phyloP scores from a whole-genome alignment of 257 asterid species.

The Plectranthus barbatus region DNA sequence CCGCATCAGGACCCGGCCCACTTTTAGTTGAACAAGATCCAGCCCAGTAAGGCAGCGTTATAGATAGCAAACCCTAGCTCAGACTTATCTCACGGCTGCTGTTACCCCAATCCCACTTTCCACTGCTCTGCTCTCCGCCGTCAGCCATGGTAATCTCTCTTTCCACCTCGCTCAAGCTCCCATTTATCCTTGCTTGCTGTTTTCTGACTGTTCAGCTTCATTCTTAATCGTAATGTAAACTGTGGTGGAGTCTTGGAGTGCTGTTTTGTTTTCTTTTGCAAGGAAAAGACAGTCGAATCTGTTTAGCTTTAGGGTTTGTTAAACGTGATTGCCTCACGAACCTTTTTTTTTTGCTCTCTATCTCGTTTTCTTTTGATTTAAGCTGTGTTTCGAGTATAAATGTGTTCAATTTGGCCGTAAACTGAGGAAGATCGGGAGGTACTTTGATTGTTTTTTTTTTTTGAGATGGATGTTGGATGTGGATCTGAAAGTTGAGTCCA shows the following conservation, averaged over 20 bases:
- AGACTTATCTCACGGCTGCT: not conserved
- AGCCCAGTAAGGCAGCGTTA: not conserved
- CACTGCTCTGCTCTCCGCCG: not conserved
- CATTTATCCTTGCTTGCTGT: not conserved
- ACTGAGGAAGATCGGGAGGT: not conserved
- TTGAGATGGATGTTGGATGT: not conserved
- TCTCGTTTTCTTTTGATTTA: not conserved
- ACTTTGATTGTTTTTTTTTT: not conserved
- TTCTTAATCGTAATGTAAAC: too few relatives aligned
- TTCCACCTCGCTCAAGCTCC: not conserved
- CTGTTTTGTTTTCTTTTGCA: too few relatives aligned
- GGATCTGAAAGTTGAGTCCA: not conserved
- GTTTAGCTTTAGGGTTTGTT: not conserved
- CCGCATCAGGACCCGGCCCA: too few relatives aligned
- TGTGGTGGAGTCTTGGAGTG: too few relatives aligned
- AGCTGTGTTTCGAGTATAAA: not conserved
- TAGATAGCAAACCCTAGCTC: not conserved
- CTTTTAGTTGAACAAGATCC: too few relatives aligned
- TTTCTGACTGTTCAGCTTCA: not conserved
- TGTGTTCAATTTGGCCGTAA: not conserved
- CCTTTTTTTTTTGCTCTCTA: too few relatives aligned
- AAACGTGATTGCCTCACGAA: not conserved
- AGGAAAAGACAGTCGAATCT: not conserved
- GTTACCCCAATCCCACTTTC: not conserved
- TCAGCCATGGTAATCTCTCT: conserved; percentile 7